Evolutionary conservation across 2,329 filamentous ascomycete species (phyloP), one percentile per base, ranked within the genome.

Genomic region (Zopfia rhizophila): DNA sequence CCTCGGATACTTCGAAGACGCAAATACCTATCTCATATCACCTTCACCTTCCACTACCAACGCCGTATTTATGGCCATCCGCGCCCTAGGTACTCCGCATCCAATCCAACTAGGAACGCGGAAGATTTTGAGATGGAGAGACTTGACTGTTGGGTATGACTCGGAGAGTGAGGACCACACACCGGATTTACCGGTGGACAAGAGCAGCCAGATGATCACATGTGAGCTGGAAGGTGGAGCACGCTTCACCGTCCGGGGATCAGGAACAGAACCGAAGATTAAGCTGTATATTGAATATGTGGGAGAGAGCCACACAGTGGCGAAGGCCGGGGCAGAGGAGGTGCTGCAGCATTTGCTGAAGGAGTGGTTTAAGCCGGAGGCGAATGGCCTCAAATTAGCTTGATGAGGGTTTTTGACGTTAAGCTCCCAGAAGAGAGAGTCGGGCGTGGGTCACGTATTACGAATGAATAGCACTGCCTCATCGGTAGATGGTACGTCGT

Each of bases 201-300:
- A 73, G 14, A 75, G 68, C 10, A 83, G 79, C 45, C 82, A 87
- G 70, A 87, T 87, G 84, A 79, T 87, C 56, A 87, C 84, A 2
- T 78, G 75, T 48, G 83, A 84, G 72, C 64, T 86, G 28, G 77
- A 82, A 19, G 77, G 77, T 14, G 72, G 72, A 11, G 75, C 84
- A 10, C 76, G 80, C 17, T 85, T 86, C 56, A 86, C 83, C 2
- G 75, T 85, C 16, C 69, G 84, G 55, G 82, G 79, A 1, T 85
- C 82, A 2, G 84, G 84, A 2, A 87, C 84, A 2, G 84, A 87
- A 65, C 84, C 84, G 0, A 87, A 87, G 73, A 84, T 87, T 51
- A 87, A 87, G 64, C 56, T 82, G 32, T 82, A 82, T 55, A 78
- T 82, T 38, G 79, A 82, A 52, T 77, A 74, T 30, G 74, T 69